Conservation (phyloP, 192 early-diverging fungal species). For the Coemansia sp. region DNA sequence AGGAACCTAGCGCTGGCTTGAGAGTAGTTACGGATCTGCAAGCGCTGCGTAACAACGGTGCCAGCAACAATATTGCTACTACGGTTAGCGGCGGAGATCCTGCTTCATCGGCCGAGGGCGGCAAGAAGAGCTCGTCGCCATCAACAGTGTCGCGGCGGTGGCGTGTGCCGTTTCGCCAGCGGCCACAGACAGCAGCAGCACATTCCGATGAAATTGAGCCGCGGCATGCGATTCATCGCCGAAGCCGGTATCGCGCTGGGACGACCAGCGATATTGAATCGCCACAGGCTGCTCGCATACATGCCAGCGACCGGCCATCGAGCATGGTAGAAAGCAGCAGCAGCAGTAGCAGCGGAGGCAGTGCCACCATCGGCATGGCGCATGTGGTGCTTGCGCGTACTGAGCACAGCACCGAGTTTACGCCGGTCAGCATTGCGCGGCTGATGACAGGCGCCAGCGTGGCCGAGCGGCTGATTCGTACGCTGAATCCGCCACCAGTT, state of each 20-base stretch:
- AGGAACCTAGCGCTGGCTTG: constrained; percentile 13
- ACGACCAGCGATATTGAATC: constrained; percentile 55
- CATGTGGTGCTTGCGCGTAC: constrained; percentile 16
- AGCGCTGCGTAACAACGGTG: constrained; percentile 15
- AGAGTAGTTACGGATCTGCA: constrained; percentile 39
- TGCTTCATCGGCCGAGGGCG: constrained; percentile 23
- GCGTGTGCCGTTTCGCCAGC: constrained; percentile 48
- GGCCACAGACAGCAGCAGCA: constrained; percentile 13
- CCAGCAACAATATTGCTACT: neutral
- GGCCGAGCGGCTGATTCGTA: constrained; percentile 14
- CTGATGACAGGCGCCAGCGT: constrained; percentile 21
- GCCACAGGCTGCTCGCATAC: constrained; percentile 13
- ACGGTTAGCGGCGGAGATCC: constrained; percentile 9
- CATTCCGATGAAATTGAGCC: constrained; percentile 5
- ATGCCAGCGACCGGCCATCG: constrained; percentile 28
- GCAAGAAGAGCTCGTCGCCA: constrained; percentile 34
- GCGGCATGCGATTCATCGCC: constrained; percentile 16
- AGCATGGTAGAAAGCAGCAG: constrained; percentile 52
- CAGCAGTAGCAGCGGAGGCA: constrained; percentile 31
- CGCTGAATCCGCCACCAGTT: neutral
- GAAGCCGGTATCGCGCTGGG: constrained; percentile 45
- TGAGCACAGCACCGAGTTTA: constrained; percentile 16
- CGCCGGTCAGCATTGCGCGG: constrained; percentile 14
- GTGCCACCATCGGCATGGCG: constrained; percentile 23
- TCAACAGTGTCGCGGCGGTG: constrained; percentile 35